These are phyloP conservation scores for Pythium dissimile DNA, from an alignment of 352 stramenopile genomes.

Conservation along the genomic window DNA sequence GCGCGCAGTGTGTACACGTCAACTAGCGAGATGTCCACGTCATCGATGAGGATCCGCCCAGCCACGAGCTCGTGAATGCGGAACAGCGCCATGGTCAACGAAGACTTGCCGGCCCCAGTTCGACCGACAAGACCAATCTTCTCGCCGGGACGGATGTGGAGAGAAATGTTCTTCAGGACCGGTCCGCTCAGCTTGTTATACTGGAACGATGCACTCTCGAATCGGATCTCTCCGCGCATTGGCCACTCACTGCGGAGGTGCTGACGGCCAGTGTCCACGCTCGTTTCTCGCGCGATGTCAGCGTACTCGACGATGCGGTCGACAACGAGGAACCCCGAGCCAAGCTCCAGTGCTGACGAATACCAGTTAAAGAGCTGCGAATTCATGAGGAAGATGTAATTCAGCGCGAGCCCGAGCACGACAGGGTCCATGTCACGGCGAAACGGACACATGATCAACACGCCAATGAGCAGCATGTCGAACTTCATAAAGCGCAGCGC, in stretches of 20 bases:
- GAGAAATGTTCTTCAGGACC: constrained; percentile 21
- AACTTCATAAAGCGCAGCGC: constrained; percentile 21
- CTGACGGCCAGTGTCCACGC: background rate
- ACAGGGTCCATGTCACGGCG: constrained; percentile 29
- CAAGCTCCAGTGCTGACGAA: constrained; percentile 60
- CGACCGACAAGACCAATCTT: constrained; percentile 79
- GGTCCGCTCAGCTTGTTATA: constrained; percentile 11
- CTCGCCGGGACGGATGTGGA: constrained; percentile 42
- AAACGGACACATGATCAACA: constrained; percentile 15
- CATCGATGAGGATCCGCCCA: constrained; percentile 27
- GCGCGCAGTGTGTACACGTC: constrained; percentile 9
- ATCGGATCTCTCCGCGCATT: constrained; percentile 3
- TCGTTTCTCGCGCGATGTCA: background rate
- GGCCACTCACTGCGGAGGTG: background rate
- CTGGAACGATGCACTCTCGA: constrained; percentile 29
- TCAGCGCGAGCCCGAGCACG: constrained; percentile 68
- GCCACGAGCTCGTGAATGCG: constrained; percentile 18
- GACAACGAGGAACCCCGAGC: constrained; percentile 21
- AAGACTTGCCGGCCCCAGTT: constrained; percentile 33
- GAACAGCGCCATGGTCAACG: constrained; percentile 17
- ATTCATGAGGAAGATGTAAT: constrained; percentile 45
- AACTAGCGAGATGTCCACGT: constrained; percentile 24
- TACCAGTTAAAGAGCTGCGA: constrained; percentile 23
- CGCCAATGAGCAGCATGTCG: constrained; percentile 16
- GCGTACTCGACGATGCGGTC: constrained; percentile 22